Base-by-base conservation (phyloP, 225 moss, liverwort and hornwort species). In the Sphagnum tenellum region DNA sequence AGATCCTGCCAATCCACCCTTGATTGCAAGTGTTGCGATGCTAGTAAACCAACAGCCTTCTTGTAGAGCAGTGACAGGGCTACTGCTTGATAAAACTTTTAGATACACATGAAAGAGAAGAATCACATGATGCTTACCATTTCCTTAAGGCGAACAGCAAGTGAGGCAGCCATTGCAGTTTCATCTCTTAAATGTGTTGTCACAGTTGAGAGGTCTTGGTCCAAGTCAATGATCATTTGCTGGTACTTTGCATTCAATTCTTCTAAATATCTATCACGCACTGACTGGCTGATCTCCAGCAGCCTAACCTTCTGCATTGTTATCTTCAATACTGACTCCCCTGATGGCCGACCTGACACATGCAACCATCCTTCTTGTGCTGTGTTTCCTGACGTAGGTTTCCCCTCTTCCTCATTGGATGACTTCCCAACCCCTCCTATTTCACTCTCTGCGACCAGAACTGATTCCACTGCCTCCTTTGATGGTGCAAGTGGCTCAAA, bases 251-350 rank as follows among this genome's bases (percentile, higher is more conserved):
- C 76, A 64, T 84, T 93, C 64, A 90, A 70, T 56, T 98, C 98
- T 66, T 84, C 90, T 57, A 98, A 67, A 57, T 98, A 98, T 49
- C 82, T 68, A 67, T 91, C 93, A 59, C 93, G 82, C 45, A 98
- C 81, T 3, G 90, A 89, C 69, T 98, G 98, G 58, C 90, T 98
- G 51, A 84, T 68, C 71, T 98, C 98, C 65, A 98, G 62, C 63
- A 77, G 69, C 75, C 89, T 98, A 70, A 98, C 90, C 80, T 86
- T 90, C 69, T 93, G 89, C 90, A 98, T 90, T 46, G 90, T 68
- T 70, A 98, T 98, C 78, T 98, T 98, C 49, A 98, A 68, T 5
- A 95, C 89, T 1, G 94, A 95, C 55, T 95, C 94, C 13, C 94
- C 89, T 9, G 91, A 84, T 3, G 88, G 82, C 60, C 90, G 90